Conservation (phyloP, 2,329 filamentous ascomycete species). For the Calonectria honghensis region DNA sequence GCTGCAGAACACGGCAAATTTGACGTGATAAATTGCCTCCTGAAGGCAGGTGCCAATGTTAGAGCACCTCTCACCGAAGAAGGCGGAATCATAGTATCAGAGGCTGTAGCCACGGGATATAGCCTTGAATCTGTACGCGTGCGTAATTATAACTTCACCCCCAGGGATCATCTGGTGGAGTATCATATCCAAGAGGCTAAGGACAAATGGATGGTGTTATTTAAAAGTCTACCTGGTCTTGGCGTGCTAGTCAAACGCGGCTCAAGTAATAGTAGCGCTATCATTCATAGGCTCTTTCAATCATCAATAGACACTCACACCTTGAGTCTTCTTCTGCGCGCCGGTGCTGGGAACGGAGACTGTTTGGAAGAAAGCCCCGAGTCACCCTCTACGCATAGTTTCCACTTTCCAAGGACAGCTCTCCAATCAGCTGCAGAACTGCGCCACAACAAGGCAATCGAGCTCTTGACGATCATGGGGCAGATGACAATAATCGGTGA, state of each 20-base stretch:
- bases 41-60: conserved; percentile 28
- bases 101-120: neutral
- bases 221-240: neutral
- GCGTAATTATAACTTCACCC: neutral
- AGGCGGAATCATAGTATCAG: neutral
- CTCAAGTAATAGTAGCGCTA: neutral
- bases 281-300: neutral
- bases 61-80: neutral
- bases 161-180: neutral
- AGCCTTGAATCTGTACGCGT: neutral
- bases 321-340: neutral
- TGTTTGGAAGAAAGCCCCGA: neutral
- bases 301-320: neutral
- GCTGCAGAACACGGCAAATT: neutral
- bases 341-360: neutral
- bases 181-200: neutral
- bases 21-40: neutral
- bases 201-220: neutral
- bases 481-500: neutral
- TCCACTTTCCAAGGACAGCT: neutral
- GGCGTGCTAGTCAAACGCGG: neutral
- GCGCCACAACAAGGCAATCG: neutral
- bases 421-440: neutral
- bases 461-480: neutral
- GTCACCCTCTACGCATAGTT: neutral